Conservation (phyloP, 1,284 basidiomycete species). For the Ustilago lituana region DNA sequence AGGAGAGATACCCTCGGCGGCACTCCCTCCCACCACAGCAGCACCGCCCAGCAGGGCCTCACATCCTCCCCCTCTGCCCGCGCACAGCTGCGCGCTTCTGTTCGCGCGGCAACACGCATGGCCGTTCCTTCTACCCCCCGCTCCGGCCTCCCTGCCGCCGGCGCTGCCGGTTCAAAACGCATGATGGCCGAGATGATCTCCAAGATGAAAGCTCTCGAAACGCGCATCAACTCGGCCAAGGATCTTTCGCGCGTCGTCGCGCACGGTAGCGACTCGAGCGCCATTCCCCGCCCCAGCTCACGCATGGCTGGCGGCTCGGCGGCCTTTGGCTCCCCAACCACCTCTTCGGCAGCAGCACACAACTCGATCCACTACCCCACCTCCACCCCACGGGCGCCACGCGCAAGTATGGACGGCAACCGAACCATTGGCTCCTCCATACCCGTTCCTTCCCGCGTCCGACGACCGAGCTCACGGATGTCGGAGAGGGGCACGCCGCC, state of each 20-base stretch:
- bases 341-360: not conserved
- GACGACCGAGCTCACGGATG: slow-evolving; percentile 48
- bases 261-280: slow-evolving; percentile 46
- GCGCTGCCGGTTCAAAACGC: slow-evolving; percentile 21
- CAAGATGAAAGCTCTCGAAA: slow-evolving; percentile 62
- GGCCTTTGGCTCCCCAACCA: slow-evolving; percentile 26
- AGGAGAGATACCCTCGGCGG: slow-evolving; percentile 21
- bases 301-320: slow-evolving; percentile 34
- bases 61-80: slow-evolving; percentile 36
- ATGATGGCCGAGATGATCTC: slow-evolving; percentile 59
- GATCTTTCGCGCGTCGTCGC: slow-evolving; percentile 32
- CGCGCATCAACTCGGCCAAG: slow-evolving; percentile 55
- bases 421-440: slow-evolving; percentile 53
- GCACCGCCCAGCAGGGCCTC: slow-evolving; percentile 6
- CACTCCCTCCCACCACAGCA: slow-evolving; percentile 18
- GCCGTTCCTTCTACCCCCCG: slow-evolving; percentile 21
- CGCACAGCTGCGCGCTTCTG: slow-evolving; percentile 35
- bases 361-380: slow-evolving; percentile 23
- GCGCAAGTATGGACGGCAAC: slow-evolving; percentile 38
- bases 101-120: slow-evolving; percentile 24
- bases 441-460: slow-evolving; percentile 55
- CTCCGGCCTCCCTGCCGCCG: slow-evolving; percentile 1
- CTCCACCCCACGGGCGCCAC: slow-evolving; percentile 39
- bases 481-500: slow-evolving; percentile 39
- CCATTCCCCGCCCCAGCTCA: slow-evolving; percentile 61